Conservation (phyloP, 495 filamentous ascomycete species). For the Annulohypoxylon nitens region DNA sequence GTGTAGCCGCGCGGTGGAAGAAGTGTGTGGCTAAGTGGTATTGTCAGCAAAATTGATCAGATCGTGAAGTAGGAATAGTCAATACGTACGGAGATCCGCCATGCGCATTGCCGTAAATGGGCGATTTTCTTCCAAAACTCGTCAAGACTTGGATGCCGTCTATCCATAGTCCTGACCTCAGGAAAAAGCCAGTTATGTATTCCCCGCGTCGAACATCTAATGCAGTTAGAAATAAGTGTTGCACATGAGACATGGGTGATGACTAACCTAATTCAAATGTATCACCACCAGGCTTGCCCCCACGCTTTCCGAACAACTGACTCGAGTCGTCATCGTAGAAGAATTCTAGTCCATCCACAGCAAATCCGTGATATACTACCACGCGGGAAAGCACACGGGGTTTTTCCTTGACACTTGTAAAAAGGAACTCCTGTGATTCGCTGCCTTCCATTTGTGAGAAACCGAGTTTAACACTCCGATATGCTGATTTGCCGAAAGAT, state of each 20-base stretch:
- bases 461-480: conserved; percentile 82
- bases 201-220: conserved; percentile 87
- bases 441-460: conserved; percentile 78
- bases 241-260: neutral
- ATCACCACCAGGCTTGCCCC: conserved; percentile 79
- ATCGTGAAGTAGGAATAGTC: conserved; percentile 5
- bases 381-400: conserved; percentile 81
- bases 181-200: conserved; percentile 86
- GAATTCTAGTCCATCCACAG: conserved; percentile 91
- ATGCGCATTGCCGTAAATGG: conserved; percentile 82
- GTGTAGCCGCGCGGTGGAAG: conserved; percentile 91
- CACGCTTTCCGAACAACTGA: conserved; percentile 90
- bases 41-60: conserved; percentile 34
- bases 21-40: conserved; percentile 76
- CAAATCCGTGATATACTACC: conserved; percentile 80
- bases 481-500: conserved; percentile 76
- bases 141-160: conserved; percentile 94
- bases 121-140: conserved; percentile 85
- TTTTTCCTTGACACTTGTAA: conserved; percentile 75
- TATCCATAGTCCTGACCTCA: conserved; percentile 86
- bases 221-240: conserved; percentile 38
- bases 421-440: conserved; percentile 77
- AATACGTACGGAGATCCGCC: conserved; percentile 84
- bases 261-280: conserved; percentile 80
- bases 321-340: conserved; percentile 88